Percentiles rank a stretch among this genome's conserved stretches.
These are phyloP conservation scores for Combretum micranthum DNA, from an alignment of 345 rosid species.

Conservation along the genomic window DNA sequence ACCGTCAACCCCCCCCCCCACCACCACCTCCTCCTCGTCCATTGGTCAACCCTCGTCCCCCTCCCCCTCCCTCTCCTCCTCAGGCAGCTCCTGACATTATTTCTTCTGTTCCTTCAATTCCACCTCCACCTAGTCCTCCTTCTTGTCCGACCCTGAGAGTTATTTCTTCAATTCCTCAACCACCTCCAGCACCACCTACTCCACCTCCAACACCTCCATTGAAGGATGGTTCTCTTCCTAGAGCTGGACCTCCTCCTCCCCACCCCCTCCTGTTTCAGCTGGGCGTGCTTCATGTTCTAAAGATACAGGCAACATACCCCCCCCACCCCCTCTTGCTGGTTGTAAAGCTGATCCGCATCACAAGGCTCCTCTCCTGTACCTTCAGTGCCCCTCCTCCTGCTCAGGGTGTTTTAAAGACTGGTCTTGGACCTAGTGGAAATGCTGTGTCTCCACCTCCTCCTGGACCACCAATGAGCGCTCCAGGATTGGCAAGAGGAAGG, in stretches of 20 bases:
- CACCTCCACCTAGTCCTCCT: constrained; percentile 21
- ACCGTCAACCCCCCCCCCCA: background rate
- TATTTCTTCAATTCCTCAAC: constrained; percentile 9
- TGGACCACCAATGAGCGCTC: constrained; percentile 46
- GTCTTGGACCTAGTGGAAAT: constrained; percentile 2
- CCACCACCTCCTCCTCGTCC: constrained; percentile 1
- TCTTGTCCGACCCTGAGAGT: constrained; percentile 1
- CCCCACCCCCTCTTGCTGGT: constrained; percentile 20
- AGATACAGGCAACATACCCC: constrained; percentile 21
- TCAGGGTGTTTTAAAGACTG: constrained; percentile 18
- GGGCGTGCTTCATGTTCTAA: constrained; percentile 16
- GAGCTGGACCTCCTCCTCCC: constrained; percentile 28
- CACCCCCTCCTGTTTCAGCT: constrained; percentile 36
- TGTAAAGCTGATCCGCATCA: constrained; percentile 5
- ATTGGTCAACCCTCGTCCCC: constrained; percentile 8
- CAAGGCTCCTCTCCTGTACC: constrained; percentile 17
- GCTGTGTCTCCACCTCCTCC: constrained; percentile 33
- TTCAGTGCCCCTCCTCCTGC: constrained; percentile 32
- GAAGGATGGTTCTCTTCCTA: constrained; percentile 17
- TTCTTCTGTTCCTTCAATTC: constrained; percentile 5
- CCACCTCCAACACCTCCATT: constrained; percentile 13
- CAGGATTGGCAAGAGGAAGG: constrained; percentile 50
- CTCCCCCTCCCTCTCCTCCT: constrained; percentile 11
- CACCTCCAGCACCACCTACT: constrained; percentile 15
- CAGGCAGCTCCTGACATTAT: constrained; percentile 11